Evolutionary conservation across 345 rosid genomes (phyloP), one percentile per base, ranked within the genome.

Genomic region (Sisymbrium irio): DNA sequence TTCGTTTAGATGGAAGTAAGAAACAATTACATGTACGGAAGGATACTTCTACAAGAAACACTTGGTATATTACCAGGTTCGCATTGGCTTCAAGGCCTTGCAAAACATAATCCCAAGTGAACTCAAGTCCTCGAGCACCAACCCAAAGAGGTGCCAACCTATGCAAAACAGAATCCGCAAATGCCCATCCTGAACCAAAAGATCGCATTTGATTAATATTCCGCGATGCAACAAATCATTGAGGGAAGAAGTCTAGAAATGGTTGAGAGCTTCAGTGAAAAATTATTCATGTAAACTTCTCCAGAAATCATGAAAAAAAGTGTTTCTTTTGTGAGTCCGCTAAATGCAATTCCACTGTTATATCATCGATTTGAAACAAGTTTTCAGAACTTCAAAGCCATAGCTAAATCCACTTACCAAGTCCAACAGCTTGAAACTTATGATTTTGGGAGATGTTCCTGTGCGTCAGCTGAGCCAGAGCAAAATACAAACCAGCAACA

Each of bases 51-150:
- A 59, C 1, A 50, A 51, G 42, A 47, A 28, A 41, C 10, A 66
- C 0, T 15, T 15, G 25, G 65, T 49, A 54, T 65, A 13, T 32
- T 83, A 87, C 98, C 97, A 94, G 77, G 77, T 91, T 89, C 20
- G 98, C 96, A 82, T 94, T 94, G 60, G 98, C 96, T 87, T 94
- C 98, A 45, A 94, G 89, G 45, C 98, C 98, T 78, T 94, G 97
- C 50, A 94, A 77, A 74, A 94, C 80, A 75, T 83, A 91, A 30
- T 89, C 96, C 97, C 98, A 89, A 27, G 97, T 95, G 77, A 94
- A 91, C 77, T 94, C 97, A 57, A 89, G 84, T 51, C 97, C 98
- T 79, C 97, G 82, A 51, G 97, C 96, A 61, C 97, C 97, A 36
- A 89, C 96, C 98, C 97, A 91, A 20, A 94, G 96, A 32, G 96